Evolutionary conservation across 257 asterid species (phyloP), one percentile per base, ranked within the genome.

Genomic region (Nicotiana obtusifolia): DNA sequence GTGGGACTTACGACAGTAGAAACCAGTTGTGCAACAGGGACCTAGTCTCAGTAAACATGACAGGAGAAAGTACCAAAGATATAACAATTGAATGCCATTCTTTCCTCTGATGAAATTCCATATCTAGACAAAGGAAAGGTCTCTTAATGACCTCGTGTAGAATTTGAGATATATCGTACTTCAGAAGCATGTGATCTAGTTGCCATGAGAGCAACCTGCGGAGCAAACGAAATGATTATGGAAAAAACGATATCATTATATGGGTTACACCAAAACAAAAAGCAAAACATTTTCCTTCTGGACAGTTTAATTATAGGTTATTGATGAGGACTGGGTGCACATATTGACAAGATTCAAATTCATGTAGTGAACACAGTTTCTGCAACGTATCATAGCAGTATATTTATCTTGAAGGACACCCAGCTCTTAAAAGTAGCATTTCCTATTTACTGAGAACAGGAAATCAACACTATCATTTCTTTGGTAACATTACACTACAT

Each of bases 21-120:
- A 92, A 94, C 97, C 97, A 94, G 24, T 80, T 84, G 82, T 91
- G 98, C 86, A 94, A 86, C 73, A 92, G 82, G 37, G 94, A 89
- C 86, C 94, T 92, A 37, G 97, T 87, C 90, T 90, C 92, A 67
- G 87, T 78, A 84, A 92, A 94, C 89, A 91, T 80, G 76, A 88
- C 77, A 82, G 98, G 97, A 84, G 96, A 88, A 73, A 87, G 65
- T 37, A 86, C 90, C 83, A 94, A 89, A 86, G 94, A 92, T 78
- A 88, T 87, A 16, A 94, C 26, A 76, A 77, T 86, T 84, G 90
- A 86, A 77, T 89, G 91, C 97, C 96, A 94, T 81, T 92, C 96
- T 24, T 61, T 81, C 88, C 93, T 88, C 81, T 89, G 87, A 82
- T 85, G 86, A 80, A 91, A 65, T 83, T 90, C 97, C 57, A 44